Percentiles rank a stretch among this genome's conserved stretches.
phyloP scores from a whole-genome alignment of 768 basidiomycete species.

The Cyclocybe cylindracea region DNA sequence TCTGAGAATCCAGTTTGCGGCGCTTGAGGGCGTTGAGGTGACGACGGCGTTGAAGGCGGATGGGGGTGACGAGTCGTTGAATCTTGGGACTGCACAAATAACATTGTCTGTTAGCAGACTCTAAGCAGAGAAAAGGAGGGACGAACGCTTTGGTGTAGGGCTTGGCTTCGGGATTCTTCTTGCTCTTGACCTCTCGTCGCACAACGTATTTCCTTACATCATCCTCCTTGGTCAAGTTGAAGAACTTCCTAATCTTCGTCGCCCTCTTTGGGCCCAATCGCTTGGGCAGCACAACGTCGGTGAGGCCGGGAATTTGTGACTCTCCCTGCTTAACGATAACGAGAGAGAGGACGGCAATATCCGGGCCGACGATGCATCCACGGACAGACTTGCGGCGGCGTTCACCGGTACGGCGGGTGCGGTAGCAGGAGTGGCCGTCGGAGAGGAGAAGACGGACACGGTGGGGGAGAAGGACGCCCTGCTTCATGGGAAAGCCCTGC shows the following conservation, averaged over 20 bases:
- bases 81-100: slow-evolving; percentile 79
- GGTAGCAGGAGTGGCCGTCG: slow-evolving; percentile 98
- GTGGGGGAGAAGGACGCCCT: slow-evolving; percentile 93
- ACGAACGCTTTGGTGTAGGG: slow-evolving; percentile 96
- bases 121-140: not conserved
- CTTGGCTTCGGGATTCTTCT: slow-evolving; percentile 89
- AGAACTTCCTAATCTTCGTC: slow-evolving; percentile 96
- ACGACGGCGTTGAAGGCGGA: slow-evolving; percentile 95
- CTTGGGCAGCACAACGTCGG: slow-evolving; percentile 92
- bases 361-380: slow-evolving; percentile 96
- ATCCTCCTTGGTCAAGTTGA: slow-evolving; percentile 97
- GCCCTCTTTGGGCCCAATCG: slow-evolving; percentile 96
- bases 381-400: slow-evolving; percentile 99
- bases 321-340: slow-evolving; percentile 98
- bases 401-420: slow-evolving; percentile 88
- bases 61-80: slow-evolving; percentile 92
- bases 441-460: slow-evolving; percentile 93
- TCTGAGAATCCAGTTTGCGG: slow-evolving; percentile 86
- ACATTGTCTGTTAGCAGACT: not conserved
- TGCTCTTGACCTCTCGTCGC: slow-evolving; percentile 83
- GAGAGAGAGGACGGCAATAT: slow-evolving; percentile 92
- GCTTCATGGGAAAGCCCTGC: slow-evolving; percentile 99
- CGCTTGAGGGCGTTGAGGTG: slow-evolving; percentile 88
- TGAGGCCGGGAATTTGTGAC: slow-evolving; percentile 84
- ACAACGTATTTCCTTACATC: slow-evolving; percentile 98